phyloP scores from a whole-genome alignment of 108 stramenopile genomes.

The Cyclotella distinguenda region DNA sequence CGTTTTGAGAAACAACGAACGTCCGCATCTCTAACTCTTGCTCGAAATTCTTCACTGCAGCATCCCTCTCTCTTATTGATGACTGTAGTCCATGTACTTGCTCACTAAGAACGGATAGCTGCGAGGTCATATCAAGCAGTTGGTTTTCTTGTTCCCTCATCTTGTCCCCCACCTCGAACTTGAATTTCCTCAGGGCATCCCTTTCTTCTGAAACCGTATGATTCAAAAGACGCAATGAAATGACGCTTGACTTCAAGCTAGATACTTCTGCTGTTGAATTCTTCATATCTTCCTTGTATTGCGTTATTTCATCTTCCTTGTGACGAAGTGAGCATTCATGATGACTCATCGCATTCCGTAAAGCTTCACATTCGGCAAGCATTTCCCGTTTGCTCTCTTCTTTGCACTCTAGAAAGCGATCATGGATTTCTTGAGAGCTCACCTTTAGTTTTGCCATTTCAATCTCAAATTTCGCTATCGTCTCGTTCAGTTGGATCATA shows the following conservation, averaged over 20 bases:
- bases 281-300: slow-evolving; percentile 1
- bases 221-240: slow-evolving; percentile 3
- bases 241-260: background rate
- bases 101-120: background rate
- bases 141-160: background rate
- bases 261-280: background rate
- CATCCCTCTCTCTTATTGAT: background rate
- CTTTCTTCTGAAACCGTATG: background rate
- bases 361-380: background rate
- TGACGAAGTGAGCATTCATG: background rate
- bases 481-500: background rate
- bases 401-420: background rate
- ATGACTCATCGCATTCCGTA: background rate
- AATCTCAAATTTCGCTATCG: background rate
- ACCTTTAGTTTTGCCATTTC: background rate
- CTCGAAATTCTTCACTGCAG: background rate
- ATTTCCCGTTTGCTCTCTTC: background rate
- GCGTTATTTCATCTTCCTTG: background rate
- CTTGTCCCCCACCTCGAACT: background rate
- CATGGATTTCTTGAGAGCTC: background rate
- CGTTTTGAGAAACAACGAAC: background rate
- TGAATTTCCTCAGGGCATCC: background rate
- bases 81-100: background rate
- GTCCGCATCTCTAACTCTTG: background rate
- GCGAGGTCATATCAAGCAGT: background rate